Percentiles rank a stretch among this genome's conserved stretches.
Evolutionary conservation across 2,329 filamentous ascomycete genomes (phyloP).

Genomic region (Rhynchosporium secalis): DNA sequence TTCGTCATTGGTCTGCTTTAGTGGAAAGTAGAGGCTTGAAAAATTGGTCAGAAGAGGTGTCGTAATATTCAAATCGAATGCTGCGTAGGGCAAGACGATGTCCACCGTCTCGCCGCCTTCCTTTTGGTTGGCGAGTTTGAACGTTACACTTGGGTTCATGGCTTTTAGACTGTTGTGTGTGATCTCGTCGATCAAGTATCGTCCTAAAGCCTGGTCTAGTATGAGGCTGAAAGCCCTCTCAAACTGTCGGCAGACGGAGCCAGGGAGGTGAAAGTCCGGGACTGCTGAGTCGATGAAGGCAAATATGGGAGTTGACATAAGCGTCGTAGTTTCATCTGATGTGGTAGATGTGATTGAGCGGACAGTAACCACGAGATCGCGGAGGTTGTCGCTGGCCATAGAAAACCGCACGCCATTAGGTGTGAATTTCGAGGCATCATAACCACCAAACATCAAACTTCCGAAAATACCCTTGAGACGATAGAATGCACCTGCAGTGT

Average conservation of each 20-base stretch:
- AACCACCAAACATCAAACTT: conserved; percentile 45
- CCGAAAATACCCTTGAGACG: conserved; percentile 41
- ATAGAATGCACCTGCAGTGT: conserved; percentile 46
- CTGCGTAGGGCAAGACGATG: conserved; percentile 35
- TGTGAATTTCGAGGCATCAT: conserved; percentile 44
- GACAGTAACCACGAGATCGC: conserved; percentile 44
- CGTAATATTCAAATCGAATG: conserved; percentile 33
- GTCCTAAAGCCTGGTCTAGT: conserved; percentile 33
- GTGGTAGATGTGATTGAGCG: conserved; percentile 42
- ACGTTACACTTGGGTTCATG: conserved; percentile 37
- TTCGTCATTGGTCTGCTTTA: conserved; percentile 28
- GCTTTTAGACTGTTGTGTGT: conserved; percentile 33
- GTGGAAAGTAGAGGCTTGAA: conserved; percentile 34
- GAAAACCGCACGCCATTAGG: conserved; percentile 43
- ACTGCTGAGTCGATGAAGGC: conserved; percentile 40
- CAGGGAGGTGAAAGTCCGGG: conserved; percentile 41
- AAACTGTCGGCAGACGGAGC: conserved; percentile 38
- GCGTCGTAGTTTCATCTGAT: conserved; percentile 23
- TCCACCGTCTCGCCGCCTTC: conserved; percentile 27
- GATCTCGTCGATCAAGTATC: conserved; percentile 39
- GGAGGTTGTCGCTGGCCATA: conserved; percentile 43
- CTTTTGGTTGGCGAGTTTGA: conserved; percentile 34
- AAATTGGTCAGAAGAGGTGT: conserved; percentile 26
- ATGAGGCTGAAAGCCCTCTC: conserved; percentile 40
- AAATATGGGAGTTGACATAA: conserved; percentile 30